Evolutionary conservation across 2,329 filamentous ascomycete species (phyloP).

Genomic region (Pseudogymnoascus sp.): DNA sequence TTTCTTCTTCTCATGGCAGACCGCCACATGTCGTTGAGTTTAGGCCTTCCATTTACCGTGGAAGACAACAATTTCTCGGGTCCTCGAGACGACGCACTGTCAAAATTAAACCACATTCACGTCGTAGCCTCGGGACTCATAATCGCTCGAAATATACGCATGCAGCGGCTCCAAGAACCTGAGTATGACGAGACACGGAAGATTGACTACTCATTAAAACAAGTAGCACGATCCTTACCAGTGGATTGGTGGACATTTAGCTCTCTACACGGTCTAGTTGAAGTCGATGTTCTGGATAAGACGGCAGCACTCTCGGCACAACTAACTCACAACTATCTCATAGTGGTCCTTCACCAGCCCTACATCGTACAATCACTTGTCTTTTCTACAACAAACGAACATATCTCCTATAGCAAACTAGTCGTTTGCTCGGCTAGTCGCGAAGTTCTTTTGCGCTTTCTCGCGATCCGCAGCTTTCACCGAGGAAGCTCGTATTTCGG

Average conservation of each 20-base stretch:
- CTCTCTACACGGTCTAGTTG: neutral
- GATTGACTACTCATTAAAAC: conserved; percentile 18
- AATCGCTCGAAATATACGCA: neutral
- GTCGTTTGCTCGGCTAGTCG: conserved; percentile 17
- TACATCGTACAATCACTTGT: conserved; percentile 14
- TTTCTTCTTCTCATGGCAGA: neutral
- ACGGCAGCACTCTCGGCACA: conserved; percentile 16
- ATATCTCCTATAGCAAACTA: conserved; percentile 15
- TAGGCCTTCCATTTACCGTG: neutral
- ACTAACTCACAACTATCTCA: conserved; percentile 21
- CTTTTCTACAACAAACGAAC: neutral
- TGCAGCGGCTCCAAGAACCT: neutral
- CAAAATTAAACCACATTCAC: conserved; percentile 9
- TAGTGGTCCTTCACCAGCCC: conserved; percentile 19
- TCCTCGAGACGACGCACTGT: neutral
- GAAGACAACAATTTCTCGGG: neutral
- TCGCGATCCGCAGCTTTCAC: conserved; percentile 15
- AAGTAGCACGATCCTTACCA: conserved; percentile 15
- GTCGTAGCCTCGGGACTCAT: neutral
- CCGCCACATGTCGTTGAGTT: neutral
- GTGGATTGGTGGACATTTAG: conserved; percentile 10
- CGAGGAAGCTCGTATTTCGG: conserved; percentile 17
- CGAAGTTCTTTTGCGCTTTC: conserved; percentile 17
- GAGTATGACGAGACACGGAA: conserved; percentile 14
- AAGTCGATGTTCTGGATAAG: conserved; percentile 9